Base-by-base conservation (phyloP, 345 rosid species). In the Ceriops decandra region DNA sequence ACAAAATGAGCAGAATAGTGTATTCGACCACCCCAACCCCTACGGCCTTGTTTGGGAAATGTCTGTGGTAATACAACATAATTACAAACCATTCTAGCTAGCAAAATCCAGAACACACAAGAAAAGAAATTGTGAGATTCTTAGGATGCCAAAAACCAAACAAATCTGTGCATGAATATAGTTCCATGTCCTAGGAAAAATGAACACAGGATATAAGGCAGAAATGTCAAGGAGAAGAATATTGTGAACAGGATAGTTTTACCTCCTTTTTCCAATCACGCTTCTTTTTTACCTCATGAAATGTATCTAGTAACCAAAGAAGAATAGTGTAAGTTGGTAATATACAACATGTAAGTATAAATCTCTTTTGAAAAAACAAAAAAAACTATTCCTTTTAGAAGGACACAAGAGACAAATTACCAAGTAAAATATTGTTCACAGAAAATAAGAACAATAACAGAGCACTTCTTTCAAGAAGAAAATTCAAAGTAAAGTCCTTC, bases 221-320 rank as follows among this genome's bases (percentile, higher is more conserved):
- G 15, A 54, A 5, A 52, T 13, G 16, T 5, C 4, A 54, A 54
- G 59, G 16, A 54, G 5, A 27, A 54, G 28, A 27, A 21, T 5
- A 54, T 27, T 21, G 6, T 21, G 59, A 54, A 54, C 6, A 54
- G 16, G 20, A 69, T 59, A 22, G 16, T 54, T 79, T 77, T 80
- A 86, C 96, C 95, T 90, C 90, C 59, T 85, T 90, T 78, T 69
- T 88, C 76, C 82, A 65, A 63, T 88, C 87, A 28, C 76, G 84
- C 68, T 82, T 90, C 68, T 86, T 89, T 79, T 75, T 86, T 72
- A 93, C 98, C 77, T 90, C 92, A 49, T 90, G 98, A 81, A 90
- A 93, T 27, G 98, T 90, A 86, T 93, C 98, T 93, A 84, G 78
- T 70, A 75, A 10, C 46, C 47, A 66, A 69, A 54, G 1, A 9